These are phyloP conservation scores for Lactarius deliciosus DNA, from an alignment of 768 basidiomycete species.

Conservation along the genomic window DNA sequence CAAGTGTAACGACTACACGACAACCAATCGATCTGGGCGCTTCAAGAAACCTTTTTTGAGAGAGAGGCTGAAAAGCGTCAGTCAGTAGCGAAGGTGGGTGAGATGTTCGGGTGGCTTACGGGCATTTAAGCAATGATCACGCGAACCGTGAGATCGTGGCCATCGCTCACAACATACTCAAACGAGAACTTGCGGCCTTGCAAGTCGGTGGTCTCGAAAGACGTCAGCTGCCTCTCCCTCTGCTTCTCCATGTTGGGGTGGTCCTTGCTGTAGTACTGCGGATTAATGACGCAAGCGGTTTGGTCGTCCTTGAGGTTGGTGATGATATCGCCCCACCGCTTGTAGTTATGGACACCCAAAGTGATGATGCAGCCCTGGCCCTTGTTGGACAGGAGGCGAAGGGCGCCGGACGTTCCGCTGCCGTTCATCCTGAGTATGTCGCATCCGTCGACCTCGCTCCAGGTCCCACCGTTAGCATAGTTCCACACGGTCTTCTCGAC, in stretches of 20 bases:
- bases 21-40: not conserved
- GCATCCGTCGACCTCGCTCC: constrained; percentile 32
- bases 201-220: not conserved
- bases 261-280: constrained; percentile 8
- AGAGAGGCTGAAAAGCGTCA: not conserved
- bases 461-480: constrained; percentile 39
- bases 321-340: constrained; percentile 42
- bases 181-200: not conserved
- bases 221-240: constrained; percentile 78
- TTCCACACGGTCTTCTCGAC: constrained; percentile 40
- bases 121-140: not conserved
- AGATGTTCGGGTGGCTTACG: not conserved
- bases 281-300: constrained; percentile 15
- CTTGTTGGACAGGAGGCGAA: constrained; percentile 36
- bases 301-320: constrained; percentile 32
- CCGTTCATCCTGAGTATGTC: constrained; percentile 38
- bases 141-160: not conserved
- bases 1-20: not conserved
- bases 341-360: constrained; percentile 43
- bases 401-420: constrained; percentile 42
- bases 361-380: constrained; percentile 38
- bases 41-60: not conserved
- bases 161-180: not conserved
- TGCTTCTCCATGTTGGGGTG: constrained; percentile 33
- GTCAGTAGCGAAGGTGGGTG: not conserved